These are phyloP conservation scores for Phytophthora kernoviae DNA, from an alignment of 352 stramenopile species.

Conservation along the genomic window DNA sequence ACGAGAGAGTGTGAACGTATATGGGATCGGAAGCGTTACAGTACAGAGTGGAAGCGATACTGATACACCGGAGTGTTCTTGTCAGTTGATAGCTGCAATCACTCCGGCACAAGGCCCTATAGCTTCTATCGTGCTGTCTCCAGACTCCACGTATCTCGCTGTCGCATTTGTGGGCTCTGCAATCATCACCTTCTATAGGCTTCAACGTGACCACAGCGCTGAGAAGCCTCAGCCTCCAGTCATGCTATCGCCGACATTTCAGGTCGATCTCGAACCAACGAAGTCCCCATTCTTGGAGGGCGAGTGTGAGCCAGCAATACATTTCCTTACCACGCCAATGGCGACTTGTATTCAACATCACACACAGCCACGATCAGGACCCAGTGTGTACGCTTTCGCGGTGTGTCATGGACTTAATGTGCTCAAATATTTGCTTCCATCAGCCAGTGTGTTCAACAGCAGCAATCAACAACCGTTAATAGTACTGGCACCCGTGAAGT, in stretches of 20 bases:
- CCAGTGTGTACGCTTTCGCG: slow-evolving; percentile 36
- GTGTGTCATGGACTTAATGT: slow-evolving; percentile 40
- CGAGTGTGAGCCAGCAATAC: slow-evolving; percentile 5
- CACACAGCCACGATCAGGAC: background rate
- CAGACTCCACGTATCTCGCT: slow-evolving; percentile 29
- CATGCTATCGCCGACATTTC: slow-evolving; percentile 14
- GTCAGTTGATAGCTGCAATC: slow-evolving; percentile 14
- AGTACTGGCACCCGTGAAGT: slow-evolving; percentile 11
- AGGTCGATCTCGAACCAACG: slow-evolving; percentile 19
- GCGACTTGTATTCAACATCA: background rate
- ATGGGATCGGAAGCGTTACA: slow-evolving; percentile 10
- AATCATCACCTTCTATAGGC: slow-evolving; percentile 11
- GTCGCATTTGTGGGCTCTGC: slow-evolving; percentile 14
- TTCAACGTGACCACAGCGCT: slow-evolving; percentile 4
- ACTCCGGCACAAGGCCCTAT: slow-evolving; percentile 4
- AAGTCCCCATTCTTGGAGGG: slow-evolving; percentile 8
- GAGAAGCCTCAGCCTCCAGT: background rate
- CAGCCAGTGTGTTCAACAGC: background rate
- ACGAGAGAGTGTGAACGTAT: slow-evolving; percentile 23
- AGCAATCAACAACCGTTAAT: background rate
- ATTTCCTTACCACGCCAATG: slow-evolving; percentile 31
- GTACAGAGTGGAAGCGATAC: background rate
- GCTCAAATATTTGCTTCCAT: slow-evolving; percentile 37
- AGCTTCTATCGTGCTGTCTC: slow-evolving; percentile 28
- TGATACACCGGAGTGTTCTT: slow-evolving; percentile 3